Conservation (phyloP, 257 asterid genomes). For the Fraxinus anomala region DNA sequence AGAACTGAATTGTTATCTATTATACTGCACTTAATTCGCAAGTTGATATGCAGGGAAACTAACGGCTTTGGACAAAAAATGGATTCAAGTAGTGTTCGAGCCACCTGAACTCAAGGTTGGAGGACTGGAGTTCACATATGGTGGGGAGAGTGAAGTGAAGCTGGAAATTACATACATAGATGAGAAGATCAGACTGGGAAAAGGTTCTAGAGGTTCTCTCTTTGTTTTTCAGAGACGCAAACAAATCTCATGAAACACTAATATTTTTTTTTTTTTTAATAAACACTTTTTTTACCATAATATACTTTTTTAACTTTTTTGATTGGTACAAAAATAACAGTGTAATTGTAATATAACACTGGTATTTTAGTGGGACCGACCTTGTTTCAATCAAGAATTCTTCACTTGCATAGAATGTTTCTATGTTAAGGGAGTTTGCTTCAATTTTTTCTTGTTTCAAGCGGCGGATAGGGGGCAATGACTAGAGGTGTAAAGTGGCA, state of each 20-base stretch:
- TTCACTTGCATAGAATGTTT: background rate
- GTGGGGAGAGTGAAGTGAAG: constrained; percentile 57
- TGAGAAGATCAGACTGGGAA: constrained; percentile 49
- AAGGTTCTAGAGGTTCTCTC: constrained; percentile 70
- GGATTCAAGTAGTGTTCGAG: constrained; percentile 60
- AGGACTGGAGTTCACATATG: constrained; percentile 41
- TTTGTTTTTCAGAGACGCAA: constrained; percentile 59
- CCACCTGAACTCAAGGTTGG: constrained; percentile 47
- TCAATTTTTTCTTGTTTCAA: too few species aligned
- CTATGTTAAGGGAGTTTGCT: background rate
- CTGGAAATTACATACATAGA: constrained; percentile 51
- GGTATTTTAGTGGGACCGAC: background rate
- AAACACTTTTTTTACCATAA: background rate
- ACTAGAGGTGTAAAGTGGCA: too few species aligned
- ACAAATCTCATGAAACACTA: constrained; percentile 1
- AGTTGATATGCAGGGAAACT: constrained; percentile 38
- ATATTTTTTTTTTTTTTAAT: too few species aligned
- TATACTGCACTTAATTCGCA: background rate
- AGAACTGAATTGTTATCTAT: background rate
- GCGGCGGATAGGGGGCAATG: background rate
- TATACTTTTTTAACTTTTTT: background rate
- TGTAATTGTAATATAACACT: background rate
- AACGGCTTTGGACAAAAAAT: constrained; percentile 63
- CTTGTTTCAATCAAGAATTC: background rate
- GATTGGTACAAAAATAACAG: background rate